Evolutionary conservation across 2,329 filamentous ascomycete genomes (phyloP).

Genomic region (Dothideomycetes sp.): DNA sequence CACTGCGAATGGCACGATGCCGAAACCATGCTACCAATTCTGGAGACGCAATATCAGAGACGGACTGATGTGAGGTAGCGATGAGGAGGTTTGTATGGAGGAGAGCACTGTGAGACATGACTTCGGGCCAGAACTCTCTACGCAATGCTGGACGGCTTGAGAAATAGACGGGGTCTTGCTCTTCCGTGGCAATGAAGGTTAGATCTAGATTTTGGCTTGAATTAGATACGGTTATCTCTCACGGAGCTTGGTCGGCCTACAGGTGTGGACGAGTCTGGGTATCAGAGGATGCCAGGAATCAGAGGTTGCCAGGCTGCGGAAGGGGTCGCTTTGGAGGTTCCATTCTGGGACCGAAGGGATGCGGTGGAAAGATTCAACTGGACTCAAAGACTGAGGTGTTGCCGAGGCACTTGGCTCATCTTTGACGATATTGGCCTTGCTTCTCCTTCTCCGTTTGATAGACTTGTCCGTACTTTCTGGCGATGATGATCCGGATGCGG

Average conservation of each 20-base stretch:
- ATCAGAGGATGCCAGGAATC: conserved; percentile 3
- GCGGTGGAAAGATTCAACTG: not conserved
- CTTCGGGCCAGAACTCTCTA: conserved; percentile 17
- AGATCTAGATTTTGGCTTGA: no score
- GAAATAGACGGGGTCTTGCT: conserved; percentile 1
- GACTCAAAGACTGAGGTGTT: not conserved
- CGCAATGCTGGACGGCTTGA: conserved; percentile 17
- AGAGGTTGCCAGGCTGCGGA: not conserved
- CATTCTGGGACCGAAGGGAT: not conserved
- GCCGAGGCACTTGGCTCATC: not conserved
- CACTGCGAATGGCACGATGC: conserved; percentile 14
- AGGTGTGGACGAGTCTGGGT: conserved; percentile 1
- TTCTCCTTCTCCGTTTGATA: not conserved
- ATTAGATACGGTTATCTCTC: no score
- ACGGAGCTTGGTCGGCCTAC: not conserved
- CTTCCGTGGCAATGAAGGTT: not conserved
- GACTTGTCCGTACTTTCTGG: not conserved
- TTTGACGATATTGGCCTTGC: not conserved
- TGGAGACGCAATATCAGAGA: conserved; percentile 13
- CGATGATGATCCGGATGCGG: not conserved
- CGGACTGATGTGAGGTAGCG: conserved; percentile 17
- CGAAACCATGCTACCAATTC: conserved; percentile 6
- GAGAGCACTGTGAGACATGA: conserved; percentile 15
- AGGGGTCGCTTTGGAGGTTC: not conserved
- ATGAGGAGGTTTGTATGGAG: conserved; percentile 18